phyloP scores from a whole-genome alignment of 2,329 filamentous ascomycete species.

The Aspergillus jensenii region DNA sequence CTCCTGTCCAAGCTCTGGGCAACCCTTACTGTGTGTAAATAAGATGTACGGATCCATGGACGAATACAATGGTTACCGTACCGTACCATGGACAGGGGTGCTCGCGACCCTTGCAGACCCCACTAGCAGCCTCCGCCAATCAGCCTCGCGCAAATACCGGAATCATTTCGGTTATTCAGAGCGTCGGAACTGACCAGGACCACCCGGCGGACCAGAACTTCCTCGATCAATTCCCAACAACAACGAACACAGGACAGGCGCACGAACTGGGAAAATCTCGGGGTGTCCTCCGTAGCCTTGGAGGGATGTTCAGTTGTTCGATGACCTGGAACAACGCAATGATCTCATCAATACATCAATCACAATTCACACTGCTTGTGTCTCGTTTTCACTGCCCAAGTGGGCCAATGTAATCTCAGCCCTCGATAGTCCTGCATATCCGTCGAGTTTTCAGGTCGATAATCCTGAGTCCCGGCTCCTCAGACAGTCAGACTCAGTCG shows the following conservation, averaged over 20 bases:
- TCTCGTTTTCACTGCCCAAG: not conserved
- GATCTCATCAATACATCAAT: constrained; percentile 8
- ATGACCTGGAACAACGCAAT: not conserved
- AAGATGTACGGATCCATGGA: constrained; percentile 21
- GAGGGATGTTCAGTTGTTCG: not conserved
- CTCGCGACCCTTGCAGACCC: constrained; percentile 17
- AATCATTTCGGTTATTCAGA: constrained; percentile 12
- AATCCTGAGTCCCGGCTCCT: not conserved
- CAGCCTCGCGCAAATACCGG: constrained; percentile 12
- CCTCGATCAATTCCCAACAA: not conserved
- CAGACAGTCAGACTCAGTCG: no score
- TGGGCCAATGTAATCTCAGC: not conserved
- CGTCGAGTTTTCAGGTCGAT: not conserved
- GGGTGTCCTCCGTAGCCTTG: not conserved
- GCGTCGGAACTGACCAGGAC: not conserved
- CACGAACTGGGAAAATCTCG: not conserved
- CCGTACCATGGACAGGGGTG: constrained; percentile 14
- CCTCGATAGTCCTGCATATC: not conserved
- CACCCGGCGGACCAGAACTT: not conserved
- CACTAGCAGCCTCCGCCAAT: constrained; percentile 12
- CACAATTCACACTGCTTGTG: not conserved
- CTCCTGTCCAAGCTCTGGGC: no score
- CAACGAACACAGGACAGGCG: not conserved
- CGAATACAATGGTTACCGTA: constrained; percentile 13
- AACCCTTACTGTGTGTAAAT: constrained; percentile 1